Conservation (phyloP, 2,329 filamentous ascomycete genomes). For the Dryadomyces quercus-mongolicae region DNA sequence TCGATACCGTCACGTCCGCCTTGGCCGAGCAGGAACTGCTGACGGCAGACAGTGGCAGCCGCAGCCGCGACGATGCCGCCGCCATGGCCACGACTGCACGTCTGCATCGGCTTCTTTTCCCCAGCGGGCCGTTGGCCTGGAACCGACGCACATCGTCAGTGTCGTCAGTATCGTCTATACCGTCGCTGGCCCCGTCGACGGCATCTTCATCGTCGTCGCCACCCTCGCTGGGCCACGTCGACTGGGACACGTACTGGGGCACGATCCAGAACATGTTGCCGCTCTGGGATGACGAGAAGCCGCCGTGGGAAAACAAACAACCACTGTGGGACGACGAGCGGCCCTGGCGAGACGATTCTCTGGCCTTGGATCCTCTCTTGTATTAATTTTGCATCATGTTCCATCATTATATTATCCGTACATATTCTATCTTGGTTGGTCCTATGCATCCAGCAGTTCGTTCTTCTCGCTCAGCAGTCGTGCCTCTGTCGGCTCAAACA, state of each 20-base stretch:
- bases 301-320: background rate
- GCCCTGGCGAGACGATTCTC: background rate
- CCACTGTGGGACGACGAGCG: background rate
- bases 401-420: background rate
- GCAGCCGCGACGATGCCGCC: background rate
- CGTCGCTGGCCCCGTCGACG: background rate
- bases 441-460: background rate
- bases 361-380: background rate
- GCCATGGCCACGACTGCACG: background rate
- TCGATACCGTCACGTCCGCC: background rate
- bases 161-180: background rate
- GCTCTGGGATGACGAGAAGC: background rate
- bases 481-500: background rate
- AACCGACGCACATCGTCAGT: background rate
- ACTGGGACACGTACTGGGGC: conserved; percentile 4
- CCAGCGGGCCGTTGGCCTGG: background rate
- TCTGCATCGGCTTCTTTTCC: background rate
- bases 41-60: no score
- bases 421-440: background rate
- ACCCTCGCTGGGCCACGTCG: background rate
- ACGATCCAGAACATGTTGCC: background rate
- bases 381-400: background rate
- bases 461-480: background rate
- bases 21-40: no score
- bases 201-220: background rate